phyloP scores from a whole-genome alignment of 108 stramenopile species.

The Cyclotella kingstonii region DNA sequence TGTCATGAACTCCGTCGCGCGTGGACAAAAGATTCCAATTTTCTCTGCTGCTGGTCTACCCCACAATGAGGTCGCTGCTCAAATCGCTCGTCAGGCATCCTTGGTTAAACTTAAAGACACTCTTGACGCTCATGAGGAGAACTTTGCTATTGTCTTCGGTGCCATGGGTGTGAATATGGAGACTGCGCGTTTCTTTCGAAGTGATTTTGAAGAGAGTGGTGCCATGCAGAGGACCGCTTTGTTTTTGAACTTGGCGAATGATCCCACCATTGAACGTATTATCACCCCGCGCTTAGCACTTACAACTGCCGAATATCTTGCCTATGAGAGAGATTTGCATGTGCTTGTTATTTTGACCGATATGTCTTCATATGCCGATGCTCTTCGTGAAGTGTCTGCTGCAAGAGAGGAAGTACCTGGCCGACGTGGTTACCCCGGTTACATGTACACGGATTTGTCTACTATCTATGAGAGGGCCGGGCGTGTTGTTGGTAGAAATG shows the following conservation, averaged over 20 bases:
- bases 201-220: conserved; percentile 98
- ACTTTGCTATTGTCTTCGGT: conserved; percentile 99
- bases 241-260: conserved; percentile 99
- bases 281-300: conserved; percentile 99
- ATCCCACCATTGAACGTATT: conserved; percentile 99
- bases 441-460: conserved; percentile 99
- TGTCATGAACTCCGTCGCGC: conserved; percentile 99
- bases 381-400: conserved; percentile 98
- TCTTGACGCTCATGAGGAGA: conserved; percentile 96
- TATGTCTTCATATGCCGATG: conserved; percentile 99
- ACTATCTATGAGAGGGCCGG: conserved; percentile 99
- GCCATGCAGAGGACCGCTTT: conserved; percentile 99
- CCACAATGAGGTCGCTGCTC: conserved; percentile 99
- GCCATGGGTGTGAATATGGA: conserved; percentile 99
- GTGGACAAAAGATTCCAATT: conserved; percentile 99
- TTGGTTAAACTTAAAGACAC: conserved; percentile 97
- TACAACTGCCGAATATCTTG: conserved; percentile 99
- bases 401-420: conserved; percentile 99
- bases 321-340: conserved; percentile 99
- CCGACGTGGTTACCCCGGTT: conserved; percentile 99
- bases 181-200: conserved; percentile 98
- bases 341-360: conserved; percentile 99
- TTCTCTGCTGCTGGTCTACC: conserved; percentile 99
- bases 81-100: conserved; percentile 98
- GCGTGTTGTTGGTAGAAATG: conserved; percentile 97